Percentiles rank a stretch among this genome's conserved stretches.
Evolutionary conservation across 768 basidiomycete species (phyloP).

Genomic region (Astraeus odoratus): DNA sequence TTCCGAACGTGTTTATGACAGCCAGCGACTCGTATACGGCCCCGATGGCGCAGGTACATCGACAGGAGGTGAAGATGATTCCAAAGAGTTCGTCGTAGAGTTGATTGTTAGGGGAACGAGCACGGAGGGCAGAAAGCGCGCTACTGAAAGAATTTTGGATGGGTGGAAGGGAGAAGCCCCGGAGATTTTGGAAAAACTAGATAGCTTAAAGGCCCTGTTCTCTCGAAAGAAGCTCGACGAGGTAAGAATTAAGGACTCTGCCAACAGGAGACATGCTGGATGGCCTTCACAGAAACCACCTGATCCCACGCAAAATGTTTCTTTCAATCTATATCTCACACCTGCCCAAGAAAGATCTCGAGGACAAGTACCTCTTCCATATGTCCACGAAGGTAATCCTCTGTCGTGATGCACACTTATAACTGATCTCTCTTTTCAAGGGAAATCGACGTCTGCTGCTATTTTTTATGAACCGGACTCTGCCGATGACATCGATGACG

Average conservation of each 20-base stretch:
- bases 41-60: constrained; percentile 41
- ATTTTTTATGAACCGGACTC: constrained; percentile 92
- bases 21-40: constrained; percentile 56
- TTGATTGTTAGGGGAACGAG: constrained; percentile 42
- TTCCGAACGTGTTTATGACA: constrained; percentile 53
- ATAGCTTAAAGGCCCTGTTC: constrained; percentile 44
- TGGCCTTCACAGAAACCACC: constrained; percentile 28
- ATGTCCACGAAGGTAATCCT: constrained; percentile 72
- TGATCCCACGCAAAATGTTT: constrained; percentile 62
- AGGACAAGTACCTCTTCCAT: constrained; percentile 82
- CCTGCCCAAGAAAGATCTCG: constrained; percentile 73
- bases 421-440: constrained; percentile 20
- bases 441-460: constrained; percentile 28
- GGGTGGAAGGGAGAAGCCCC: constrained; percentile 47
- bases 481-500: constrained; percentile 91
- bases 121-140: constrained; percentile 42
- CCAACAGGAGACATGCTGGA: background rate
- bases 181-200: constrained; percentile 45
- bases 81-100: constrained; percentile 54
- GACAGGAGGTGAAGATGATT: constrained; percentile 27
- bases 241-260: constrained; percentile 25
- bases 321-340: constrained; percentile 87
- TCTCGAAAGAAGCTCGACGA: constrained; percentile 27
- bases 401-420: background rate
- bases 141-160: constrained; percentile 54